phyloP scores from a whole-genome alignment of 192 early-diverging fungal genomes.

The Coemansia sp. region DNA sequence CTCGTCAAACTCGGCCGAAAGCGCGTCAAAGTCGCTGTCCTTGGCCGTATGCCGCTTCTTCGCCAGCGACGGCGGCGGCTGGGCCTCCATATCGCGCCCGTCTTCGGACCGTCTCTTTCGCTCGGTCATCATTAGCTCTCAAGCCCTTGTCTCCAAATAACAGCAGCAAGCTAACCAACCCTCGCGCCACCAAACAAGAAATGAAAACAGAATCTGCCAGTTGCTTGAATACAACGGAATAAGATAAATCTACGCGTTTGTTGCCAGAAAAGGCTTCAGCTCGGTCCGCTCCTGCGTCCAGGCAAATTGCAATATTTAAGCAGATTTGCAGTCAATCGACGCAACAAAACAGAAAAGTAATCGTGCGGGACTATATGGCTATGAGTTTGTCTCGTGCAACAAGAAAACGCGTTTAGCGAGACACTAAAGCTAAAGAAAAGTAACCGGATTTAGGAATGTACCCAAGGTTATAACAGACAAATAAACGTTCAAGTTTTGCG shows the following conservation, averaged over 20 bases:
- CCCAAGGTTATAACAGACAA: not conserved
- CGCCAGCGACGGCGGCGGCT: constrained; percentile 42
- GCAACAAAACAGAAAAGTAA: not conserved
- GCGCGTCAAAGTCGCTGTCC: constrained; percentile 34
- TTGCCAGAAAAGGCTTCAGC: no score
- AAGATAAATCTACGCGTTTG: no score
- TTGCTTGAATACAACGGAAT: no score
- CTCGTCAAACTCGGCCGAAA: constrained; percentile 47
- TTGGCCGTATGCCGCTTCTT: constrained; percentile 53
- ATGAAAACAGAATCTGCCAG: no score
- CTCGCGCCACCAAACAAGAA: not conserved
- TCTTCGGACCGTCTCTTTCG: constrained; percentile 54
- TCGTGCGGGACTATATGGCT: not conserved
- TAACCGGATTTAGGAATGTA: not conserved
- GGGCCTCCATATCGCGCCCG: constrained; percentile 41
- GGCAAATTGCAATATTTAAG: no score
- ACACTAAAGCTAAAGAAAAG: not conserved
- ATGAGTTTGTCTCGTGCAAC: not conserved
- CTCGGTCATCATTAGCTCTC: constrained; percentile 49
- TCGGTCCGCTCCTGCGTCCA: no score
- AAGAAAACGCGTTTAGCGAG: not conserved
- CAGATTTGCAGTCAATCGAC: not conserved
- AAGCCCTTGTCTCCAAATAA: not conserved
- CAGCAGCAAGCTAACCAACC: not conserved
- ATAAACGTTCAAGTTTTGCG: not conserved